Evolutionary conservation across 1,284 basidiomycete genomes (phyloP).

Genomic region (Stygiomarasmius scandens): DNA sequence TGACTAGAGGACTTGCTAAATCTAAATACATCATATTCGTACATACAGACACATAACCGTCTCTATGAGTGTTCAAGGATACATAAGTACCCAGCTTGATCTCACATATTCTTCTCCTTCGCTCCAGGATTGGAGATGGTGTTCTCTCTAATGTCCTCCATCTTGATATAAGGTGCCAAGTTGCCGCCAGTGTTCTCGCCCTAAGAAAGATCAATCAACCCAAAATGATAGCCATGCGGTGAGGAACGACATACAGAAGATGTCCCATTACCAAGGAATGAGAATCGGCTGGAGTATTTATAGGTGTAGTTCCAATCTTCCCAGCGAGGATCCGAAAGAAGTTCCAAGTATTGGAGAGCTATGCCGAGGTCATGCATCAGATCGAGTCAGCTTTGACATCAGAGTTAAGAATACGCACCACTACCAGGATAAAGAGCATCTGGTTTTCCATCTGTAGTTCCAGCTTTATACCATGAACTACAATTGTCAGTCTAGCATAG

Average conservation of each 20-base stretch:
- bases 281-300: neutral
- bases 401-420: neutral
- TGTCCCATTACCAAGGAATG: constrained; percentile 3
- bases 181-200: neutral
- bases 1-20: neutral
- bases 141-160: neutral
- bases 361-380: no score
- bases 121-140: neutral
- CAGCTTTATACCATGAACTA: constrained; percentile 1
- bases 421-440: constrained; percentile 4
- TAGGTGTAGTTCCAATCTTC: constrained; percentile 2
- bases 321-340: neutral
- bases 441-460: neutral
- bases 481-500: neutral
- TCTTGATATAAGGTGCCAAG: neutral
- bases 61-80: no score
- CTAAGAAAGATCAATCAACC: neutral
- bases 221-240: neutral
- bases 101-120: neutral
- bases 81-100: no score
- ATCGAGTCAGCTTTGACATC: neutral
- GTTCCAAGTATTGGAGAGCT: neutral
- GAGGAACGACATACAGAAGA: neutral
- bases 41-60: no score
- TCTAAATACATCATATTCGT: no score